These are phyloP conservation scores for Rutstroemia sp. DNA, from an alignment of 2,329 filamentous ascomycete species.

Conservation along the genomic window DNA sequence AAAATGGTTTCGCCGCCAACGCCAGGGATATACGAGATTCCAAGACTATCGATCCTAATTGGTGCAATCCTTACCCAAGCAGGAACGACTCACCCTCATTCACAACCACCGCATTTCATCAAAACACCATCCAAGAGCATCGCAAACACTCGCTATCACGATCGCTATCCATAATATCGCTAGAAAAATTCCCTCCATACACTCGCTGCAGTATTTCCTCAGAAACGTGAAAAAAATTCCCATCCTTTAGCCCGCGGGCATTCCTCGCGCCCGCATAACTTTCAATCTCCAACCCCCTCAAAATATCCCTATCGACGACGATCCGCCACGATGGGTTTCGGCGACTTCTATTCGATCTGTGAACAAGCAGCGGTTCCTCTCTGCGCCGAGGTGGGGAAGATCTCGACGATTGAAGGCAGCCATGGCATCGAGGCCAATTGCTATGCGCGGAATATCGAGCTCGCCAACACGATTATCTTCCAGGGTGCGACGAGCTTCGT, in stretches of 20 bases:
- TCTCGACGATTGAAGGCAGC: conserved; percentile 57
- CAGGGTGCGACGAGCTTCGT: conserved; percentile 84
- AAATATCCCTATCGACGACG: conserved; percentile 9
- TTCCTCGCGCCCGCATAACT: conserved; percentile 6
- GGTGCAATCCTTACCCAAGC: conserved; percentile 1
- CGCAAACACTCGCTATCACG: conserved; percentile 5
- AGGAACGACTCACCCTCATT: conserved; percentile 8
- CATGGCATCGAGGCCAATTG: conserved; percentile 82
- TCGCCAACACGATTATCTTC: conserved; percentile 98
- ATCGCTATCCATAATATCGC: conserved; percentile 13
- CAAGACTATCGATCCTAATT: conserved; percentile 5
- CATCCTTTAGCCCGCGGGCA: conserved; percentile 2
- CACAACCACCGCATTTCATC: conserved; percentile 7
- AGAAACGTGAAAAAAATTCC: too few species aligned
- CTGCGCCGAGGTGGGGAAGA: conserved; percentile 76
- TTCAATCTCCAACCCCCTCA: conserved; percentile 13
- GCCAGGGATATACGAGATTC: conserved; percentile 1
- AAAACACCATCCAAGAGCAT: conserved; percentile 9
- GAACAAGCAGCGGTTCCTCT: conserved; percentile 76
- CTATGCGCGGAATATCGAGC: conserved; percentile 89
- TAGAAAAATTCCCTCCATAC: conserved; percentile 8
- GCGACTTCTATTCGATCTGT: conserved; percentile 85
- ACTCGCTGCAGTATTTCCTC: conserved; percentile 14
- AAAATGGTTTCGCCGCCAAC: conserved; percentile 10
- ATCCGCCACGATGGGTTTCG: conserved; percentile 62